Evolutionary conservation across 495 filamentous ascomycete species (phyloP), one percentile per base, ranked within the genome.

Genomic region (Aspergillus avenaceus): DNA sequence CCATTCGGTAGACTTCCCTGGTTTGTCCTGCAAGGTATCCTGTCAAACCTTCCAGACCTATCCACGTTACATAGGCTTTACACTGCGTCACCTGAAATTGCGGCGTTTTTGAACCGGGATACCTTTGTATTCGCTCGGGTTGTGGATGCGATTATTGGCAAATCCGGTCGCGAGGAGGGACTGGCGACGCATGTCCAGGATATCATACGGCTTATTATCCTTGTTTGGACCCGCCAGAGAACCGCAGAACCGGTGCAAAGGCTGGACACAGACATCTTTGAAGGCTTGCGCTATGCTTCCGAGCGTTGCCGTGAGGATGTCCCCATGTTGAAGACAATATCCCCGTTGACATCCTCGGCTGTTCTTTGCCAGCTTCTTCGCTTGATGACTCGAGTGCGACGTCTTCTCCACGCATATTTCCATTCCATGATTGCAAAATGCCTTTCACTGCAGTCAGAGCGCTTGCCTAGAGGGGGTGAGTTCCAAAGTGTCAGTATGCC

Each of bases 1-100:
- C n/a, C n/a, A n/a, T 56, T 56, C 22, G 13, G 22, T 2, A 16
- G n/a, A 34, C 53, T 56, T 26, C 53, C 48, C 0, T 56, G 49
- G 53, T 52, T 56, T 23, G 42, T 22, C 8, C 37, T 56, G 0
- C 24, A 43, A 27, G 32, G 27, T 16, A 32, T 56, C 23, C 44
- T 56, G 23, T 19, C 41, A 3, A 5, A 22, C 26, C 14, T 57
- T 11, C 41, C 32, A 18, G 45, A 50, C 32, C 26, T 57, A 9
- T 31, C 25, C 12, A 21, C 54, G 1, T 16, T 52, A 11, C 45
- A 57, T 32, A 42, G 29, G 7, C 28, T 52, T 28, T 41, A 43
- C 25, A 29, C 38, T 13, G 49, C 53, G 22, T 48, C 53, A 1
- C 48, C 49, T 1, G 37, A 31, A 0, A 37, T 56, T 1, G 27